Conservation (phyloP, 371 early-diverging fungal species). For the Antonospora locustae region DNA sequence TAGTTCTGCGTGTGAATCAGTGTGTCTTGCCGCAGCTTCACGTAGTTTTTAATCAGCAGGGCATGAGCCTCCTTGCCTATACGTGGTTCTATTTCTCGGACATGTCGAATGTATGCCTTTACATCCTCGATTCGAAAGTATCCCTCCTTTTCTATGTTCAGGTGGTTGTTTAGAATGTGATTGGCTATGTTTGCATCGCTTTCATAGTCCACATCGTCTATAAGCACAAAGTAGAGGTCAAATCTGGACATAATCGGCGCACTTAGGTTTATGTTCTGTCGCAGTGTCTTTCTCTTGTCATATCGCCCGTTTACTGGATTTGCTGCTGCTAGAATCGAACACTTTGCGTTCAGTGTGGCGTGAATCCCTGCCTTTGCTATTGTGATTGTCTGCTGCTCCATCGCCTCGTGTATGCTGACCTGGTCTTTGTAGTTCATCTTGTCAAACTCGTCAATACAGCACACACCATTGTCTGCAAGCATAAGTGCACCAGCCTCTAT, state of each 20-base stretch:
- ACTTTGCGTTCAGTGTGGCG: constrained; percentile 55
- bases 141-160: constrained; percentile 49
- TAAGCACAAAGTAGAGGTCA: constrained; percentile 90
- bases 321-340: constrained; percentile 55
- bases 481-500: constrained; percentile 98
- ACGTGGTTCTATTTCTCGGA: constrained; percentile 48
- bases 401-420: constrained; percentile 99
- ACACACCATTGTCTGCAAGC: constrained; percentile 93
- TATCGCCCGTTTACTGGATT: constrained; percentile 56
- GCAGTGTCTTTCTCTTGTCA: constrained; percentile 51
- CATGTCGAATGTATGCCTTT: constrained; percentile 43
- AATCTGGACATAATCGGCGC: constrained; percentile 98
- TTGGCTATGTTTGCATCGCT: constrained; percentile 78
- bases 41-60: constrained; percentile 68
- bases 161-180: constrained; percentile 80
- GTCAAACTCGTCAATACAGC: constrained; percentile 98
- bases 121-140: constrained; percentile 45
- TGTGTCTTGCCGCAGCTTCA: constrained; percentile 72
- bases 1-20: constrained; percentile 56
- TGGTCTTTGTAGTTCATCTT: constrained; percentile 95
- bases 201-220: constrained; percentile 77
- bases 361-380: constrained; percentile 97
- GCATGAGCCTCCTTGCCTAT: constrained; percentile 66
- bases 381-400: constrained; percentile 99
- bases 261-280: constrained; percentile 88